A percentile compares a stretch with the other conserved stretches of the same genome.
Evolutionary conservation across 805 yeast genomes (phyloP).

Genomic region (Wickerhamomyces mucosus): DNA sequence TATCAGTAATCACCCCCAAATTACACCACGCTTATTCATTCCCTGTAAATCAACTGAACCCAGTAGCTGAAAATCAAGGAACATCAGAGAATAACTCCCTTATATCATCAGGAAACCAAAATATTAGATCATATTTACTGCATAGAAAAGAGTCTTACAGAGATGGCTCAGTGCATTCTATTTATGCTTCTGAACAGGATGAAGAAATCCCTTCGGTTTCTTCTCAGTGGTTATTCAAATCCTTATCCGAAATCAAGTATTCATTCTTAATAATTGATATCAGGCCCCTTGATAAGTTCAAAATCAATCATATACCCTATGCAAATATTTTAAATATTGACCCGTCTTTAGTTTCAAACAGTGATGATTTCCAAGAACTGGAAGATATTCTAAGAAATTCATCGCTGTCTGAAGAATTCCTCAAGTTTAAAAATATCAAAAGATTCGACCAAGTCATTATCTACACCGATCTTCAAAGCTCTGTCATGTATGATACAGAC

Average conservation of each 20-base stretch:
- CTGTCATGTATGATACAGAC: constrained; percentile 22
- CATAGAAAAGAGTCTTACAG: constrained; percentile 15
- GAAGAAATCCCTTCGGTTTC: constrained; percentile 39
- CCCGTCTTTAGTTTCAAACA: constrained; percentile 28
- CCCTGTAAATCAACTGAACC: constrained; percentile 3
- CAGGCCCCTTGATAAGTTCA: constrained; percentile 24
- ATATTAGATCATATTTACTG: constrained; percentile 1
- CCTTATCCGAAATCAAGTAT: constrained; percentile 31
- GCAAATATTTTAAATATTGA: constrained; percentile 31
- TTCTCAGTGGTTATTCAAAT: constrained; percentile 29
- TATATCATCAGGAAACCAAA: not conserved
- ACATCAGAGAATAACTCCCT: constrained; percentile 1
- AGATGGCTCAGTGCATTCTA: constrained; percentile 31
- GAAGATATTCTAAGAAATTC: constrained; percentile 9
- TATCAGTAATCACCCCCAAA: constrained; percentile 6
- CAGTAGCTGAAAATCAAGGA: not conserved
- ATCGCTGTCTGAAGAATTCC: constrained; percentile 3
- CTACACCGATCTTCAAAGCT: constrained; percentile 29
- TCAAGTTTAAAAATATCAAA: constrained; percentile 21
- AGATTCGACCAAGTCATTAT: constrained; percentile 28
- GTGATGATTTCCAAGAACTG: constrained; percentile 21
- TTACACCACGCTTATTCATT: constrained; percentile 8
- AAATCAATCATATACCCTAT: constrained; percentile 27
- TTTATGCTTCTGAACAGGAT: constrained; percentile 26
- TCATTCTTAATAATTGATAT: constrained; percentile 33